Percentiles rank a stretch among this genome's conserved stretches.
Conservation (phyloP, 2,329 filamentous ascomycete species). For the Alternaria brassicae region DNA sequence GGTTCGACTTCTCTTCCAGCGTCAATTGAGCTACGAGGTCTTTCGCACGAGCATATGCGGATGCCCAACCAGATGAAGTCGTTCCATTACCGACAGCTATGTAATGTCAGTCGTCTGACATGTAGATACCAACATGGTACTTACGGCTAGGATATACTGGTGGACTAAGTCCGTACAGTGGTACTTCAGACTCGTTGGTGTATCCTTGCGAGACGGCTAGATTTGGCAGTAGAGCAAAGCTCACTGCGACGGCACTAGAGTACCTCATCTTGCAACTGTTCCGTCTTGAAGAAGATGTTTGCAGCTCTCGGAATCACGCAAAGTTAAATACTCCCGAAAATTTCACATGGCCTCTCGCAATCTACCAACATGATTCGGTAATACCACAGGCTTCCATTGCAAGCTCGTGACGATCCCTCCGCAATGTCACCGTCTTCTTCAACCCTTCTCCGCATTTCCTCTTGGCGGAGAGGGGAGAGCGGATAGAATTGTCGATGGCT, state of each 20-base stretch:
- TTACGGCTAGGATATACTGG: slow-evolving; percentile 42
- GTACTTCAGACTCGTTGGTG: slow-evolving; percentile 39
- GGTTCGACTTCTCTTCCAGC: slow-evolving; percentile 53
- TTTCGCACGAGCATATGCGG: slow-evolving; percentile 47
- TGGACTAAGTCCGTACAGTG: slow-evolving; percentile 38
- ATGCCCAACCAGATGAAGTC: slow-evolving; percentile 33
- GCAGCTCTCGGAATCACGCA: not conserved
- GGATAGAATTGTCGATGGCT: slow-evolving; percentile 2
- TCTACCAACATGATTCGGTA: slow-evolving; percentile 7
- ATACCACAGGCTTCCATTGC: not conserved
- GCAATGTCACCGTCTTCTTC: slow-evolving; percentile 9
- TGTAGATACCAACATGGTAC: not conserved
- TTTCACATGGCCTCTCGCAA: not conserved
- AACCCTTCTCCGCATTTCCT: slow-evolving; percentile 24
- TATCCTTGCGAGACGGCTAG: slow-evolving; percentile 26
- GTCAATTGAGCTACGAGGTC: slow-evolving; percentile 52
- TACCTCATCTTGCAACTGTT: slow-evolving; percentile 15
- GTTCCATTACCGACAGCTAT: slow-evolving; percentile 35
- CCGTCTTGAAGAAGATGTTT: not conserved
- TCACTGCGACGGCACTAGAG: slow-evolving; percentile 1
- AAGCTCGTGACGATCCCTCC: slow-evolving; percentile 20
- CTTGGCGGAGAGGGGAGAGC: slow-evolving; percentile 25
- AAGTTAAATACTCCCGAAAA: not conserved
- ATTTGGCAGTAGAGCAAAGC: slow-evolving; percentile 18
- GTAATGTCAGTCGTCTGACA: slow-evolving; percentile 4